These are phyloP conservation scores for Paraphoma sp. DNA, from an alignment of 2,329 filamentous ascomycete species.

Conservation along the genomic window DNA sequence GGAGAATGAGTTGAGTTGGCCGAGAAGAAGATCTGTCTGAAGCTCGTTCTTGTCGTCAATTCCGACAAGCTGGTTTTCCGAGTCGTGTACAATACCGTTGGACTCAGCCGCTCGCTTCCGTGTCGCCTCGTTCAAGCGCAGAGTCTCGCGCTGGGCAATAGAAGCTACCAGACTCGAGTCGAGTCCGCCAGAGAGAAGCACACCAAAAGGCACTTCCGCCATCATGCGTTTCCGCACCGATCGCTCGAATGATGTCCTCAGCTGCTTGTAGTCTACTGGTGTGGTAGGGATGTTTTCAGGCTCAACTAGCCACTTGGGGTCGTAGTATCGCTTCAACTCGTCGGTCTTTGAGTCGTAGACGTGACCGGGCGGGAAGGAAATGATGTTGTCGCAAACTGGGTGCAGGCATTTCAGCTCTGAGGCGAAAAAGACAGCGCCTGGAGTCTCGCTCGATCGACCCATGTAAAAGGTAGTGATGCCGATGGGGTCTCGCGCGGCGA, in stretches of 20 bases:
- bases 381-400: constrained; percentile 93
- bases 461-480: constrained; percentile 98
- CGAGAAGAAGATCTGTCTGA: constrained; percentile 87
- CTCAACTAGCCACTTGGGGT: constrained; percentile 89
- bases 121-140: constrained; percentile 74
- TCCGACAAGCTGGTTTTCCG: constrained; percentile 71
- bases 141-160: constrained; percentile 92
- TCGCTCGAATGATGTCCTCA: constrained; percentile 84
- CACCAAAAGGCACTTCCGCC: constrained; percentile 98
- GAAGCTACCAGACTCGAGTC: constrained; percentile 95
- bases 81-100: constrained; percentile 28
- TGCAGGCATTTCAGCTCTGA: constrained; percentile 95
- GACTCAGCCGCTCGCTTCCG: constrained; percentile 48
- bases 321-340: constrained; percentile 83
- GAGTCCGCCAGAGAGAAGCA: constrained; percentile 90
- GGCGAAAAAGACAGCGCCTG: constrained; percentile 89
- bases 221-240: constrained; percentile 96
- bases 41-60: constrained; percentile 93
- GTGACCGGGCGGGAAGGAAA: constrained; percentile 92
- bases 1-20: constrained; percentile 97
- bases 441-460: constrained; percentile 82
- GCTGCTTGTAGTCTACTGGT: constrained; percentile 81
- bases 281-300: constrained; percentile 76
- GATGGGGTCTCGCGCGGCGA: constrained; percentile 95
- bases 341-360: constrained; percentile 94